Conservation (phyloP, 805 yeast genomes). For the Yarrowia osloensis region DNA sequence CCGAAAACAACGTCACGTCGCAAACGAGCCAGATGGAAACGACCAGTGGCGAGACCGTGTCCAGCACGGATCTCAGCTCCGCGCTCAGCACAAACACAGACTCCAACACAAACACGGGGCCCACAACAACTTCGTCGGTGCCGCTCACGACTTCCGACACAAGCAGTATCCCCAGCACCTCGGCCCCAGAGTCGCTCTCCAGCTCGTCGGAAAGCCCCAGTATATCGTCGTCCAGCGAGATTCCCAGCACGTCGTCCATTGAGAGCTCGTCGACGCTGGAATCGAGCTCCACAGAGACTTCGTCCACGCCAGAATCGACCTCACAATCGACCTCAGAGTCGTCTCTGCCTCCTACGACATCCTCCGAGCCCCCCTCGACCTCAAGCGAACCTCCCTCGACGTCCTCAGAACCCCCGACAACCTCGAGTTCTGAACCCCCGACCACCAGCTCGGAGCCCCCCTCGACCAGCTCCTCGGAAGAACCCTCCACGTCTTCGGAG, state of each 20-base stretch:
- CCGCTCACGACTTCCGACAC: neutral
- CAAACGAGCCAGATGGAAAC: neutral
- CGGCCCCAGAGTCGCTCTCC: neutral
- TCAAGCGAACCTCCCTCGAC: neutral
- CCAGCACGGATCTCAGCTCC: neutral
- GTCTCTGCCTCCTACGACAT: neutral
- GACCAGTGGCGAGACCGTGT: neutral
- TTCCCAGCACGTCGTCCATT: neutral
- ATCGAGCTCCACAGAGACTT: neutral
- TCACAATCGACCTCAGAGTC: neutral
- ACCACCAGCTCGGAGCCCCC: neutral
- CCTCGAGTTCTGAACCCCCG: neutral
- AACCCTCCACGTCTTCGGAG: neutral
- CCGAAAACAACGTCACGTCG: slow-evolving; percentile 4
- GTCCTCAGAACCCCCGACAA: neutral
- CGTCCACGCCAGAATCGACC: neutral
- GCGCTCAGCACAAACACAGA: neutral
- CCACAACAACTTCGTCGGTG: neutral
- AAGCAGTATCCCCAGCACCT: slow-evolving; percentile 7
- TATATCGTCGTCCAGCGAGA: neutral
- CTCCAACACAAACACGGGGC: neutral
- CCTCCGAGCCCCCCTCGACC: neutral
- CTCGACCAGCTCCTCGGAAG: neutral
- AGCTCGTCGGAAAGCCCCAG: neutral
- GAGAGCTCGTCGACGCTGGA: neutral